Evolutionary conservation across 202 grass and related monocot species (phyloP).

Genomic region (Zizania palustris): DNA sequence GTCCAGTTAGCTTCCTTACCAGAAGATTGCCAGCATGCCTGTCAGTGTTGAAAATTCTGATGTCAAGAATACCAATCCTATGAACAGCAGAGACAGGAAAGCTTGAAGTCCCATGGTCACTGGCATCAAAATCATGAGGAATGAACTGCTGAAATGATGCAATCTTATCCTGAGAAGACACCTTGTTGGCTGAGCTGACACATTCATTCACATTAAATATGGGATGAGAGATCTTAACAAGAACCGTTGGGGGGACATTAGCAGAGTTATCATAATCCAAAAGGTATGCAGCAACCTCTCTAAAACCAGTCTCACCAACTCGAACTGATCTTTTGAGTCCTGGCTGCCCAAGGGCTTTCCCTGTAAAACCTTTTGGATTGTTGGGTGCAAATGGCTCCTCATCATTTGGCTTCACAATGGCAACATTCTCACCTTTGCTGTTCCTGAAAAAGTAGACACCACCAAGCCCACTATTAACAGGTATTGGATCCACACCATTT

Average conservation of each 20-base stretch:
- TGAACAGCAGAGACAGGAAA: slow-evolving; percentile 91
- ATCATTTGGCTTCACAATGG: slow-evolving; percentile 96
- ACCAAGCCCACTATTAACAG: slow-evolving; percentile 80
- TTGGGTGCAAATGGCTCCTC: slow-evolving; percentile 99
- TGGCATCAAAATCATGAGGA: slow-evolving; percentile 96
- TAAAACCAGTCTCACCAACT: slow-evolving; percentile 87
- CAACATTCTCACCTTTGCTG: slow-evolving; percentile 74
- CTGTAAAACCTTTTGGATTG: slow-evolving; percentile 95
- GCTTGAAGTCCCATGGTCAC: slow-evolving; percentile 89
- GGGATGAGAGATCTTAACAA: slow-evolving; percentile 89
- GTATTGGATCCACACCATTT: slow-evolving; percentile 78
- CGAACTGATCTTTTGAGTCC: slow-evolving; percentile 92
- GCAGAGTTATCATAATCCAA: slow-evolving; percentile 86
- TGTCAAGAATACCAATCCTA: slow-evolving; percentile 94
- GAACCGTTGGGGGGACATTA: slow-evolving; percentile 88
- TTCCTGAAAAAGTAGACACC: slow-evolving; percentile 96
- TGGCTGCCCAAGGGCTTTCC: slow-evolving; percentile 90
- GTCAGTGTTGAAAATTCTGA: slow-evolving; percentile 98
- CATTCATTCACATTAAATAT: slow-evolving; percentile 87
- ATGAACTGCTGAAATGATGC: slow-evolving; percentile 92
- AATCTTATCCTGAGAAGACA: slow-evolving; percentile 60
- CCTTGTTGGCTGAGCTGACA: slow-evolving; percentile 36
- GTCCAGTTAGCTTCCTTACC: slow-evolving; percentile 66
- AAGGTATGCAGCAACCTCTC: slow-evolving; percentile 95
- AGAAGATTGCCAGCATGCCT: slow-evolving; percentile 96